Evolutionary conservation across 1,284 basidiomycete species (phyloP), one percentile per base, ranked within the genome.

Genomic region (Irpex sp.): DNA sequence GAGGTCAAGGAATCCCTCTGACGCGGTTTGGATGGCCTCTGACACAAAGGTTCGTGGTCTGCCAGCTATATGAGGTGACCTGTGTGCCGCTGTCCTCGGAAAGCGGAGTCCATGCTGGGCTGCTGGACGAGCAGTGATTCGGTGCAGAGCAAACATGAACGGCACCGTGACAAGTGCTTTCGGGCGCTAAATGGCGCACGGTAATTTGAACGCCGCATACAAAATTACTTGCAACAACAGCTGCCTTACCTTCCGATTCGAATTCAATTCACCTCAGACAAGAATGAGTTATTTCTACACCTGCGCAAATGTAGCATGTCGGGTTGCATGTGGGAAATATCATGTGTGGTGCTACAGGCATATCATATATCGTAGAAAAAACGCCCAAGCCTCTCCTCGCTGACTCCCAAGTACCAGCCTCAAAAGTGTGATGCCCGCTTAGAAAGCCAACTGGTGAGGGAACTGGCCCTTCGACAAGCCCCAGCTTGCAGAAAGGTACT

Each of bases 381-480:
- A 66, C 65, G 65, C 63, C 63, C 57, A 63, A 66, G 63, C 61
- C 61, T 64, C 60, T 66, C 63, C 61, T 57, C 68, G 57, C 50
- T 56, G 63, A 58, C 63, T 46, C 67, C 68, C 19, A 59, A 57
- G 58, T 35, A 63, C 53, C 62, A 51, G 64, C 21, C 57, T 33
- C 61, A 64, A 50, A 59, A 35, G 37, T n/a, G 43, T 43, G 31
- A 33, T 6, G 7, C 49, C 51, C 57, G 58, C 67, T 88, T 81
- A 96, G 83, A 96, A 96, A 67, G 83, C 83, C 79, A 97, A 75
- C 78, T 92, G 85, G 80, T 97, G 94, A 74, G 94, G 92, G 83
- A 85, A 93, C 76, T 93, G 92, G 67, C 95, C 94, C 86, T 97
- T 98, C 73, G 94, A 95, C 68, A 99, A 86, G 75, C 95, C 94